phyloP scores from a whole-genome alignment of 176 grass and related monocot species.

The Zea luxurians region DNA sequence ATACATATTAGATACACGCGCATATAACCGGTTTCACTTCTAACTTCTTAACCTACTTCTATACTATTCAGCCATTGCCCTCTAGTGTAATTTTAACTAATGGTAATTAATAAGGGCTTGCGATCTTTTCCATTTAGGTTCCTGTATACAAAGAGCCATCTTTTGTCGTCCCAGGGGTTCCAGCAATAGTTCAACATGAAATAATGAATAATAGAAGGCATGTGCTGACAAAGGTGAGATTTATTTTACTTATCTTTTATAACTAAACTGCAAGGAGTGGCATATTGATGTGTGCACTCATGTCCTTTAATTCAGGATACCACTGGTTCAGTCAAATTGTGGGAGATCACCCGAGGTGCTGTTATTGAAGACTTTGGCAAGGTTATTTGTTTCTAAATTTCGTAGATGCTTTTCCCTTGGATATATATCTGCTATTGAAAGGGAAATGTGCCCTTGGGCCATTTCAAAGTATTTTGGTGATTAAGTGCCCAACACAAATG shows the following conservation, averaged over 20 bases:
- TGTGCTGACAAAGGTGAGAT: slow-evolving; percentile 89
- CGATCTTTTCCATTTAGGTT: slow-evolving; percentile 41
- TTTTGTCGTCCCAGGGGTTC: slow-evolving; percentile 67
- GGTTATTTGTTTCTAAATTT: slow-evolving; percentile 49
- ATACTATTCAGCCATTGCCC: neutral
- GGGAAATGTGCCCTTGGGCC: too few relatives aligned
- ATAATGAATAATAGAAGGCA: slow-evolving; percentile 97
- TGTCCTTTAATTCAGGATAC: slow-evolving; percentile 64
- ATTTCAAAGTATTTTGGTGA: too few relatives aligned
- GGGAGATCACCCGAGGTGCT: slow-evolving; percentile 88
- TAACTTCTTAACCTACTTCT: neutral
- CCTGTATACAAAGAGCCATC: slow-evolving; percentile 89
- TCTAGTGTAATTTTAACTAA: slow-evolving; percentile 6
- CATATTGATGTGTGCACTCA: slow-evolving; percentile 9
- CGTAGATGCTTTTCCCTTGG: slow-evolving; percentile 12
- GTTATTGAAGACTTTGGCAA: slow-evolving; percentile 95
- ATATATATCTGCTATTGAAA: slow-evolving; percentile 12
- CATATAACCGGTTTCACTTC: neutral
- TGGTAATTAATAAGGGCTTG: slow-evolving; percentile 12
- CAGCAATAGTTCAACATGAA: slow-evolving; percentile 85
- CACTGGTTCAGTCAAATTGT: slow-evolving; percentile 80
- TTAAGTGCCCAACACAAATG: too few relatives aligned
- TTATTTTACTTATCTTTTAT: slow-evolving; percentile 19
- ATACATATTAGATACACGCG: too few relatives aligned
- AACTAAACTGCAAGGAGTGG: slow-evolving; percentile 4